A percentile compares a stretch with the other conserved stretches of the same genome.
phyloP scores from a whole-genome alignment of 129 eudicot genomes.

The Tagetes erecta region DNA sequence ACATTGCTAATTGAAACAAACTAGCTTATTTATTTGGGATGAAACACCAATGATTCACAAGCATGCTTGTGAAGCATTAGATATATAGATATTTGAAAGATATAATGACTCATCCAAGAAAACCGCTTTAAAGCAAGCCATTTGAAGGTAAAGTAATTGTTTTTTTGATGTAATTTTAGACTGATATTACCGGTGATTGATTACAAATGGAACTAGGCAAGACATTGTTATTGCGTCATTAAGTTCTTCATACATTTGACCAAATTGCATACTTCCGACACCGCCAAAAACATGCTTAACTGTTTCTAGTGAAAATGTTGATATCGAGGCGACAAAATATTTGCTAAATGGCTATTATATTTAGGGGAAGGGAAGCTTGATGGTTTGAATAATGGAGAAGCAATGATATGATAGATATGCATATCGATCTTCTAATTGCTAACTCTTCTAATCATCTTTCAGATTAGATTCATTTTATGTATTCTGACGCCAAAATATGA shows the following conservation, averaged over 20 bases:
- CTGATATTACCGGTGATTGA: neutral
- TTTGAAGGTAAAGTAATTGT: neutral
- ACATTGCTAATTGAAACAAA: no score
- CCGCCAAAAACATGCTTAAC: no score
- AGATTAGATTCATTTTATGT: no score
- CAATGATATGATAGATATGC: neutral
- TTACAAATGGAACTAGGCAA: neutral
- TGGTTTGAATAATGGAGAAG: neutral
- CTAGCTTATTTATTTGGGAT: no score
- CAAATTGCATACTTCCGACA: neutral
- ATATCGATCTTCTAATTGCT: neutral
- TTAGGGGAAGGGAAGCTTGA: neutral
- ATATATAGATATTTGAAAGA: no score
- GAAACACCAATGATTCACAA: no score
- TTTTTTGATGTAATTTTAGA: neutral
- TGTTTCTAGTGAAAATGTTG: no score
- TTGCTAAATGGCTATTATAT: neutral
- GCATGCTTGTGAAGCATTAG: no score
- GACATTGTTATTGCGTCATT: neutral
- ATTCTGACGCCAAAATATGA: neutral
- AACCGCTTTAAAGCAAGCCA: neutral
- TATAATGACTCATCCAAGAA: no score
- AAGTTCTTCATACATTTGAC: neutral
- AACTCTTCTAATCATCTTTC: neutral
- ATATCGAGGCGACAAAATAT: no score